phyloP scores from a whole-genome alignment of 768 basidiomycete species.

The Gloeostereum incarnatum region DNA sequence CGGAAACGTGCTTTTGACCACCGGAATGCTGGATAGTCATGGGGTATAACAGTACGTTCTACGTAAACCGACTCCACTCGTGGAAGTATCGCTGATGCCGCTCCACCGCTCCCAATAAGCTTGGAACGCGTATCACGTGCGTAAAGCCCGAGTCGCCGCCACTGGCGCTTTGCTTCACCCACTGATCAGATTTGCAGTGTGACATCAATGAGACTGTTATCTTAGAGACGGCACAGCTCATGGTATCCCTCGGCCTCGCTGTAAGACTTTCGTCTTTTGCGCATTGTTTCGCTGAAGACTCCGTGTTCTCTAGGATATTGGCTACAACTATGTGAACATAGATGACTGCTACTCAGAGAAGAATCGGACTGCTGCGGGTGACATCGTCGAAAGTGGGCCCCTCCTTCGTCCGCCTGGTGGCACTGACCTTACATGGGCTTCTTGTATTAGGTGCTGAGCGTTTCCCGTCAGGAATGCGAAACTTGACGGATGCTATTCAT shows the following conservation, averaged over 20 bases:
- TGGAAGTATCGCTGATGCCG: not conserved
- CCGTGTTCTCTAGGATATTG: slow-evolving; percentile 32
- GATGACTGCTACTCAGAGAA: slow-evolving; percentile 63
- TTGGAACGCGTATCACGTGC: slow-evolving; percentile 62
- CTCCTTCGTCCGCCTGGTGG: not conserved
- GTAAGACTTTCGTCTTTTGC: slow-evolving; percentile 19
- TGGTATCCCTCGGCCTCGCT: slow-evolving; percentile 42
- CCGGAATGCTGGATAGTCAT: slow-evolving; percentile 29
- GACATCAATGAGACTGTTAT: slow-evolving; percentile 47
- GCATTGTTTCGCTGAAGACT: not conserved
- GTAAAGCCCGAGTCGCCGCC: slow-evolving; percentile 8
- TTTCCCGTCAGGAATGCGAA: slow-evolving; percentile 52
- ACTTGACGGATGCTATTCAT: slow-evolving; percentile 46
- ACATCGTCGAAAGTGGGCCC: slow-evolving; percentile 46
- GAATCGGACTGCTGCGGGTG: slow-evolving; percentile 35
- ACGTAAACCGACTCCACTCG: slow-evolving; percentile 4
- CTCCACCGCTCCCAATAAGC: slow-evolving; percentile 25
- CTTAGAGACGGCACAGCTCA: slow-evolving; percentile 35
- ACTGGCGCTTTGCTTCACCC: not conserved
- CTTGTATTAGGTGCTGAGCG: slow-evolving; percentile 29
- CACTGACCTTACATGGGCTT: not conserved
- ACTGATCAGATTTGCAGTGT: slow-evolving; percentile 29
- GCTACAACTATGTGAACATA: slow-evolving; percentile 50
- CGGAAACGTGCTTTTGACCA: not conserved
- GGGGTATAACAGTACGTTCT: slow-evolving; percentile 52